phyloP scores from a whole-genome alignment of 768 basidiomycete genomes.

The Tylopilus subfusipes region DNA sequence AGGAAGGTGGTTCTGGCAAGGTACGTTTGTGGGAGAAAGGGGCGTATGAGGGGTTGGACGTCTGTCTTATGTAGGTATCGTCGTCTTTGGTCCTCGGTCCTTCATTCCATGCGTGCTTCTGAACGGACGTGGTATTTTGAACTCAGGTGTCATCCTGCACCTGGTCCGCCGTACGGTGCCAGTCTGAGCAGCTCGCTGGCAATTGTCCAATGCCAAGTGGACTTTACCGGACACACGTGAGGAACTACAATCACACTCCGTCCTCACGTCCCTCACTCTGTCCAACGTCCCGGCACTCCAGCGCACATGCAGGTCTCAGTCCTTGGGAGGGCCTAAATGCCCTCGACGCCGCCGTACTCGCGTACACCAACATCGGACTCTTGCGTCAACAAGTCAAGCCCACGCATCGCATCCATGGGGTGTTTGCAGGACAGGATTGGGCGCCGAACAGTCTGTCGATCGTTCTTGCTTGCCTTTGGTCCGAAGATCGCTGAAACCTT shows the following conservation, averaged over 20 bases:
- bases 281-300: conserved; percentile 21
- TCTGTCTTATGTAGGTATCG: conserved; percentile 62
- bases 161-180: conserved; percentile 63
- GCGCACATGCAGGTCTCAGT: conserved; percentile 73
- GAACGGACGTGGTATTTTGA: not conserved
- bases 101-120: not conserved
- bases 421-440: conserved; percentile 75
- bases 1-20: conserved; percentile 74
- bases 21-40: conserved; percentile 60
- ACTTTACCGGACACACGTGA: conserved; percentile 74
- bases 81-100: not conserved
- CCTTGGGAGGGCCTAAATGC: conserved; percentile 89
- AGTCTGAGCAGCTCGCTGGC: conserved; percentile 66
- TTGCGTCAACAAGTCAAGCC: conserved; percentile 81
- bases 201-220: conserved; percentile 51
- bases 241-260: conserved; percentile 6
- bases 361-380: conserved; percentile 74
- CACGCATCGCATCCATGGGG: conserved; percentile 74
- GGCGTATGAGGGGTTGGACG: conserved; percentile 71
- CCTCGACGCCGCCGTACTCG: conserved; percentile 79
- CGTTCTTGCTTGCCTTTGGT: not conserved
- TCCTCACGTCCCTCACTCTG: not conserved
- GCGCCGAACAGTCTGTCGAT: conserved; percentile 58
- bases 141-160: conserved; percentile 74
- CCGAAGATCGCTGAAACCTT: not conserved